phyloP scores from a whole-genome alignment of 2,329 filamentous ascomycete genomes.

The Fusarium subglutinans region DNA sequence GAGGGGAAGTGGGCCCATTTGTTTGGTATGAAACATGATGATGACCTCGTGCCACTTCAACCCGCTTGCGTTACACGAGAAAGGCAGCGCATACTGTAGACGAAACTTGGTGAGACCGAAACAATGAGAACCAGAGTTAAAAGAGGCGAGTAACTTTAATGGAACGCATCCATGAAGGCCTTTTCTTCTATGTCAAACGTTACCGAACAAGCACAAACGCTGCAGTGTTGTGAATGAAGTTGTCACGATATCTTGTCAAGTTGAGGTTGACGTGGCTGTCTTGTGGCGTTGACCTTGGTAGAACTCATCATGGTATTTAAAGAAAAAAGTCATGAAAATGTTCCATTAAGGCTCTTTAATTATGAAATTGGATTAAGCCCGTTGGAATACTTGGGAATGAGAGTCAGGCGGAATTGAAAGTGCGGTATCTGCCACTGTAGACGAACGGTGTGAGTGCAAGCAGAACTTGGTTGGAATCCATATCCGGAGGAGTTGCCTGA shows the following conservation, averaged over 20 bases:
- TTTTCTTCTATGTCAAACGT: accelerated
- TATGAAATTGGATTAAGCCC: neutral
- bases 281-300: neutral
- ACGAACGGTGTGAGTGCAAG: too few relatives aligned
- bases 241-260: neutral
- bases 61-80: too few relatives aligned
- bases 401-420: neutral
- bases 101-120: neutral
- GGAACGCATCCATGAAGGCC: accelerated
- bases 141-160: neutral
- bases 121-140: neutral
- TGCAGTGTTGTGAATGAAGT: neutral
- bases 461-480: neutral
- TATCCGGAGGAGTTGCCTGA: neutral
- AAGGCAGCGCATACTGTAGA: neutral
- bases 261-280: too few relatives aligned
- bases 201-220: neutral
- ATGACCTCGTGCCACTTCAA: neutral
- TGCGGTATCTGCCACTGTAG: neutral
- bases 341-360: neutral
- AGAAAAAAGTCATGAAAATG: accelerated
- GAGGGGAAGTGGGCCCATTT: neutral
- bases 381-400: too few relatives aligned
- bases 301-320: neutral
- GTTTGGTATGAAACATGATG: neutral